Evolutionary conservation across 345 rosid species (phyloP).

Genomic region (Orychophragmus violaceus): DNA sequence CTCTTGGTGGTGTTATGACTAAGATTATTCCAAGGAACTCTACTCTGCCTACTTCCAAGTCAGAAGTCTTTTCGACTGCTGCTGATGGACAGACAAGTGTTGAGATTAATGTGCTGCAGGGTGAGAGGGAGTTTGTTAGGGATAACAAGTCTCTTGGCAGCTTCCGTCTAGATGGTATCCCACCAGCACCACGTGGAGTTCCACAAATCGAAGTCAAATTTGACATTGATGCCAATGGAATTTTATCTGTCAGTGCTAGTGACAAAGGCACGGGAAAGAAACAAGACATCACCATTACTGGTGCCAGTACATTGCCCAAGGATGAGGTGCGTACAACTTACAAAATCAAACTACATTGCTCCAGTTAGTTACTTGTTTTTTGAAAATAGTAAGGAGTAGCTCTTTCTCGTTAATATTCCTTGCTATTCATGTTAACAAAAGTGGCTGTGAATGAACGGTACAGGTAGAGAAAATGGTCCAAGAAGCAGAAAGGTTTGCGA

Average conservation of each 20-base stretch:
- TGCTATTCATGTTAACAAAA: neutral
- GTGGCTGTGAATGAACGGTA: slow-evolving; percentile 5
- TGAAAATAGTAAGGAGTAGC: too few species aligned
- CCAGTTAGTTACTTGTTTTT: neutral
- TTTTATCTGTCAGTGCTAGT: slow-evolving; percentile 73
- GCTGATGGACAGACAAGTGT: slow-evolving; percentile 99
- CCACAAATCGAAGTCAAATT: slow-evolving; percentile 93
- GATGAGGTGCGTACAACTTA: neutral
- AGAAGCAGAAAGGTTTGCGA: slow-evolving; percentile 80
- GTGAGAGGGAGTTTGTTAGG: slow-evolving; percentile 94
- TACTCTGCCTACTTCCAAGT: slow-evolving; percentile 90
- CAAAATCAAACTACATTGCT: neutral
- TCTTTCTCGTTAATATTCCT: neutral
- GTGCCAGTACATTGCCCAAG: slow-evolving; percentile 59
- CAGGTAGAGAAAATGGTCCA: slow-evolving; percentile 87
- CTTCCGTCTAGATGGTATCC: slow-evolving; percentile 70
- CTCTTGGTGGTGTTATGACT: slow-evolving; percentile 98
- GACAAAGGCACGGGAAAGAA: slow-evolving; percentile 94
- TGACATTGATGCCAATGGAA: slow-evolving; percentile 95
- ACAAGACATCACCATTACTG: slow-evolving; percentile 92
- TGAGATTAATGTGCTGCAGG: slow-evolving; percentile 94
- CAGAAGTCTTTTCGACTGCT: slow-evolving; percentile 97
- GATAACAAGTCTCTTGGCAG: slow-evolving; percentile 90
- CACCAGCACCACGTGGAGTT: slow-evolving; percentile 90
- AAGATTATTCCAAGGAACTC: slow-evolving; percentile 94